Percentiles rank a stretch among this genome's conserved stretches.
These are phyloP conservation scores for Conringia planisiliqua DNA, from an alignment of 345 rosid species.

Conservation along the genomic window DNA sequence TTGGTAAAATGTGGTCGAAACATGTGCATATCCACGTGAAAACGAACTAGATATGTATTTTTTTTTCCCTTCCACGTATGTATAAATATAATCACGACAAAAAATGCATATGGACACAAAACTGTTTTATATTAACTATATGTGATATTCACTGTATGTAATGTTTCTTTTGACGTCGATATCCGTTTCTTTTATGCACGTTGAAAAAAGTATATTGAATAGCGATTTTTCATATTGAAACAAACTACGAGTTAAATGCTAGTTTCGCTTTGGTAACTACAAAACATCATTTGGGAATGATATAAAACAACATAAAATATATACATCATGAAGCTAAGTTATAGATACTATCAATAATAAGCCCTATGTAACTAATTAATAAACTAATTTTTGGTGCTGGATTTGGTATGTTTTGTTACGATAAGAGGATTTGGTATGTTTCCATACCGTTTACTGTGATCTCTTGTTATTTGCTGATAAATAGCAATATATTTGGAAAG, in stretches of 20 bases:
- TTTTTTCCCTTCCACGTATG: not conserved
- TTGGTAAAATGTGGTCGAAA: conserved; percentile 12
- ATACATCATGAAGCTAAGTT: conserved; percentile 11
- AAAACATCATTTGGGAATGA: conserved; percentile 1
- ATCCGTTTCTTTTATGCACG: not conserved
- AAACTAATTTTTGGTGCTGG: not conserved
- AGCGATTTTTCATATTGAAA: not conserved
- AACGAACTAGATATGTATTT: conserved; percentile 8
- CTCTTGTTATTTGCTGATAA: not conserved
- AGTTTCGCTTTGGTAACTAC: not conserved
- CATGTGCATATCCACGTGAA: conserved; percentile 32
- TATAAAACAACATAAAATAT: not conserved
- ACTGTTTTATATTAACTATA: not conserved
- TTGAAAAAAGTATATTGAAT: not conserved
- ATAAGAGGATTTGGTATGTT: not conserved
- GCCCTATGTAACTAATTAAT: not conserved
- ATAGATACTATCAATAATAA: conserved; percentile 1
- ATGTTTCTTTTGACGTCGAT: not conserved
- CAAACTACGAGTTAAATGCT: not conserved
- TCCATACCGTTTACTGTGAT: not conserved
- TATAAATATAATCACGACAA: not conserved
- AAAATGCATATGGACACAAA: not conserved
- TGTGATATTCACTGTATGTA: not conserved
- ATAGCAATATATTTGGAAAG: not conserved
- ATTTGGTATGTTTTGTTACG: not conserved